A percentile compares a stretch with the other conserved stretches of the same genome.
These are phyloP conservation scores for Phialophora expanda DNA, from an alignment of 2,329 filamentous ascomycete genomes.

Conservation along the genomic window DNA sequence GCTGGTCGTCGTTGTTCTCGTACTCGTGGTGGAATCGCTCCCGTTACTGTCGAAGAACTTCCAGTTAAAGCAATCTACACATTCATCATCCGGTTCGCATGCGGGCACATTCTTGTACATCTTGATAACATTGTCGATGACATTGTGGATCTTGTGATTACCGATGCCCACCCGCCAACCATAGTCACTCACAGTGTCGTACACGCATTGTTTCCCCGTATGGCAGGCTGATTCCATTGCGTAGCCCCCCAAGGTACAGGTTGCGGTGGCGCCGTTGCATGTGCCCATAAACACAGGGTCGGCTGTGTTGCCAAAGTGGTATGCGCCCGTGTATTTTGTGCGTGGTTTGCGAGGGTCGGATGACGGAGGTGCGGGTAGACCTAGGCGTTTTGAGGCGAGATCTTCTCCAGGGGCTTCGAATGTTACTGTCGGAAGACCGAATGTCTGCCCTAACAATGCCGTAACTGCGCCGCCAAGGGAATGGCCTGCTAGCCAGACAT, in stretches of 20 bases:
- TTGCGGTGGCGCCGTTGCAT: constrained; percentile 87
- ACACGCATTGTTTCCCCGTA: constrained; percentile 83
- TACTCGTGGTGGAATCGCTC: constrained; percentile 74
- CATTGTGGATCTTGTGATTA: constrained; percentile 85
- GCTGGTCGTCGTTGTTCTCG: constrained; percentile 61
- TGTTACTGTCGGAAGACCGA: constrained; percentile 86
- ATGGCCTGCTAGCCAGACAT: constrained; percentile 89
- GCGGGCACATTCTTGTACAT: constrained; percentile 80
- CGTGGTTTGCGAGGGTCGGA: constrained; percentile 70
- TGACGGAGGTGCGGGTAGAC: constrained; percentile 82
- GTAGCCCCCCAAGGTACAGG: constrained; percentile 90
- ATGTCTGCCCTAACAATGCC: constrained; percentile 87
- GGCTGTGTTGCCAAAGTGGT: constrained; percentile 93
- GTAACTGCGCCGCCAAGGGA: constrained; percentile 89
- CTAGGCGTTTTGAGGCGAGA: constrained; percentile 80
- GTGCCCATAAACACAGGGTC: constrained; percentile 94
- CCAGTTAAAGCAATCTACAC: constrained; percentile 89
- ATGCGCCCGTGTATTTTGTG: constrained; percentile 74
- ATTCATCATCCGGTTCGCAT: constrained; percentile 77
- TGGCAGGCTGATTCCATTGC: constrained; percentile 94
- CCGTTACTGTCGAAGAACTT: constrained; percentile 94
- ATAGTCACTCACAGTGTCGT: constrained; percentile 88
- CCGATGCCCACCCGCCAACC: constrained; percentile 91
- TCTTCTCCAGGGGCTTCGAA: constrained; percentile 94
- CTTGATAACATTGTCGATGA: constrained; percentile 85